Evolutionary conservation across 2,329 filamentous ascomycete species (phyloP), one percentile per base, ranked within the genome.

Genomic region (Beauveria rudraprayagi): DNA sequence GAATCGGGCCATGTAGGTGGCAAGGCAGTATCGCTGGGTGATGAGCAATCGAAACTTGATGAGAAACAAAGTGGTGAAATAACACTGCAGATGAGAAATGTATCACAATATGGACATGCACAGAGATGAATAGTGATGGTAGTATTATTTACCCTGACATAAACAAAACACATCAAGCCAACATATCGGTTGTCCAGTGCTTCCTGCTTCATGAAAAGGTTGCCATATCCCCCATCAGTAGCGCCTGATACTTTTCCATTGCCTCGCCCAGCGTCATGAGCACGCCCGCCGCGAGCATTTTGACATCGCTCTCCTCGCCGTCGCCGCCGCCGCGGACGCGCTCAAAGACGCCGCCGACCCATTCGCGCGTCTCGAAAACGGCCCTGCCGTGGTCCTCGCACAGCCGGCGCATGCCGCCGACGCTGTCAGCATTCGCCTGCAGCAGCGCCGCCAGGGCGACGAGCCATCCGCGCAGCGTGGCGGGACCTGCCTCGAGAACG

Each of bases 311-410:
- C 71, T 94, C 91, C 70, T 96, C 88, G 43, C 78, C 75, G 44
- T 78, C 77, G 56, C 79, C 79, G 0, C 77, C 77, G 0, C 81
- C 81, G 34, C 78, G 75, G 8, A 76, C 77, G 40, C 78, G 78
- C 63, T 88, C 84, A 73, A 97, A 95, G 1, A 97, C 82, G 60
- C 80, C 79, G 48, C 85, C 82, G 1, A 90, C 89, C 94, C 94
- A 99, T 69, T 91, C 89, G 67, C 90, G 84, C 63, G 91, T 89
- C 79, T 97, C 93, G 56, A 96, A 80, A 24, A 97, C 77, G 71
- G 93, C 86, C 61, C 85, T 84, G 0, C 89, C 87, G 67, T 91
- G 84, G 61, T 87, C 84, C 62, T 86, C 84, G 54, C 91, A 93
- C 3, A 99, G 72, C 1, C 85, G 79, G 66, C 86, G 78, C 75